A percentile compares a stretch with the other conserved stretches of the same genome.
Conservation (phyloP, 805 yeast genomes). For the Teunomyces lycoperdinae region DNA sequence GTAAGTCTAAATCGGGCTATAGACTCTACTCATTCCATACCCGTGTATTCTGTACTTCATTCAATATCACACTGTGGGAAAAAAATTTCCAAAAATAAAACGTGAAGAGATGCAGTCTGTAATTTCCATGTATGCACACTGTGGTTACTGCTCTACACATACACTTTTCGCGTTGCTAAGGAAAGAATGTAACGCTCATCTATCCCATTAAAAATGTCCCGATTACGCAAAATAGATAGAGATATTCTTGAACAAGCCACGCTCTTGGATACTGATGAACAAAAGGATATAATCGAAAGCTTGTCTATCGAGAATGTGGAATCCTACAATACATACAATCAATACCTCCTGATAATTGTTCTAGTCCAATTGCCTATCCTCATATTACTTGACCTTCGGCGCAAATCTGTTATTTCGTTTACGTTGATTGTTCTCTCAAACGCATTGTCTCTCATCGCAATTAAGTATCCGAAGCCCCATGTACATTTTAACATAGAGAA, state of each 20-base stretch:
- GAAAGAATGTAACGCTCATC: neutral
- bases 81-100: too few relatives aligned
- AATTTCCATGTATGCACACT: too few relatives aligned
- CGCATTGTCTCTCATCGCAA: neutral
- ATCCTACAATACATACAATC: slow-evolving; percentile 5
- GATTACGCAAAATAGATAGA: slow-evolving; percentile 20
- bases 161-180: neutral
- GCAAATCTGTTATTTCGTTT: slow-evolving; percentile 3
- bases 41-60: too few relatives aligned
- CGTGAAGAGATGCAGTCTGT: too few relatives aligned
- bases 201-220: slow-evolving; percentile 13
- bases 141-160: too few relatives aligned
- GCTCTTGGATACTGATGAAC: slow-evolving; percentile 22
- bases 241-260: slow-evolving; percentile 17
- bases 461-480: neutral
- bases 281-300: slow-evolving; percentile 16
- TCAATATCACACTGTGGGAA: too few relatives aligned
- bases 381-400: slow-evolving; percentile 10
- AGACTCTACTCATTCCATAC: too few relatives aligned
- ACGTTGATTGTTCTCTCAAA: slow-evolving; percentile 2
- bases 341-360: slow-evolving; percentile 10
- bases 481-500: neutral
- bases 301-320: slow-evolving; percentile 14
- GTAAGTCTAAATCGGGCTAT: too few relatives aligned
- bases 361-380: slow-evolving; percentile 16